Evolutionary conservation across 257 asterid species (phyloP).

Genomic region (Oldenlandia corymbosa): DNA sequence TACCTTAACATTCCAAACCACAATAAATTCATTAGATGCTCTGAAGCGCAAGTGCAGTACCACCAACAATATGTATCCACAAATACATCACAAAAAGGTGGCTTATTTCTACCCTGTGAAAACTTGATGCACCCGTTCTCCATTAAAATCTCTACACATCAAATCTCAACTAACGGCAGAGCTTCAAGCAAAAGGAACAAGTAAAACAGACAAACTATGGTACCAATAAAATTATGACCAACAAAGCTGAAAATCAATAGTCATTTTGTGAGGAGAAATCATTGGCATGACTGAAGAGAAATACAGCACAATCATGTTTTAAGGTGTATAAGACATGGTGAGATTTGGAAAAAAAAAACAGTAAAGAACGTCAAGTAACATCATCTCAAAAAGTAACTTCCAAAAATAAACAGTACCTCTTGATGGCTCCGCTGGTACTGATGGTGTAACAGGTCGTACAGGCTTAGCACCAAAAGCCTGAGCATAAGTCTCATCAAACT

Average conservation of each 20-base stretch:
- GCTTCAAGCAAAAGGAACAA: neutral
- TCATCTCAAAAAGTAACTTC: neutral
- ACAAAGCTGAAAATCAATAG: neutral
- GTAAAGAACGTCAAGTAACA: neutral
- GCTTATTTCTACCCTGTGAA: no score
- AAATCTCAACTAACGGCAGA: no score
- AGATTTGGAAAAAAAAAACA: neutral
- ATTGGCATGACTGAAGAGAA: neutral
- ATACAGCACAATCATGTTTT: neutral
- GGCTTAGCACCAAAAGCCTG: constrained; percentile 80
- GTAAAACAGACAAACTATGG: neutral
- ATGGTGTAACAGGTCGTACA: constrained; percentile 42
- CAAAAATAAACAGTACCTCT: constrained; percentile 47
- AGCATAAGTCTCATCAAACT: constrained; percentile 86
- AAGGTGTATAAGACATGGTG: no score
- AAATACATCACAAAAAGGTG: no score
- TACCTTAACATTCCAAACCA: neutral
- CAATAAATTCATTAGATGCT: neutral
- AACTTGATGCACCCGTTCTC: no score
- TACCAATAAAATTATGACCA: neutral
- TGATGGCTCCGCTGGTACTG: constrained; percentile 47
- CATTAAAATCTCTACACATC: no score
- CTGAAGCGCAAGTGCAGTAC: neutral
- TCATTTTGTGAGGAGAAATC: neutral
- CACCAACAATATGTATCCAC: neutral